phyloP scores from a whole-genome alignment of 164 flowering plant genomes.

The Taxillus chinensis region DNA sequence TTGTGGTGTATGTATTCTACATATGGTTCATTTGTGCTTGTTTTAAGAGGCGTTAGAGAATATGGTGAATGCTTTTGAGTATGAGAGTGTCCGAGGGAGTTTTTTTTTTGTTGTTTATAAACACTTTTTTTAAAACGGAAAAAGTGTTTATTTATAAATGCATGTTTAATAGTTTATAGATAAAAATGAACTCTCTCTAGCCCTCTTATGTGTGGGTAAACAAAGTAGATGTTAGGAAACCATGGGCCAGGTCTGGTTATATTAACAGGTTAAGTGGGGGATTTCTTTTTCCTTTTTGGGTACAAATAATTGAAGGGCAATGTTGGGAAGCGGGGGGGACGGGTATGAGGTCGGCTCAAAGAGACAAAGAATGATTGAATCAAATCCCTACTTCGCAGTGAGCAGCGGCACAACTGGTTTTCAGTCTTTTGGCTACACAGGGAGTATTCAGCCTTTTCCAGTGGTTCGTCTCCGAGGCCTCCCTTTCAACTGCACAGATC shows the following conservation, averaged over 20 bases:
- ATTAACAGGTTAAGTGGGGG: slow-evolving; percentile 92
- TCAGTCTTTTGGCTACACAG: slow-evolving; percentile 30
- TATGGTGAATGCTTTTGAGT: too few relatives aligned
- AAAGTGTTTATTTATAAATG: too few relatives aligned
- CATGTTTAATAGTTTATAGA: too few relatives aligned
- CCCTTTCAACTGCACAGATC: slow-evolving; percentile 78
- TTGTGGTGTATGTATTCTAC: too few relatives aligned
- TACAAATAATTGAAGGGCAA: slow-evolving; percentile 59
- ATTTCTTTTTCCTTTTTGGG: slow-evolving; percentile 45
- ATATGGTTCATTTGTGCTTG: too few relatives aligned
- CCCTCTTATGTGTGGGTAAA: slow-evolving; percentile 3
- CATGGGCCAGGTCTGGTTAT: slow-evolving; percentile 83
- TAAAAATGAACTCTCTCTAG: too few relatives aligned
- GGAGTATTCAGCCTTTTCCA: slow-evolving; percentile 52
- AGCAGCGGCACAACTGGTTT: slow-evolving; percentile 34
- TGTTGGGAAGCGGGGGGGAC: slow-evolving; percentile 87
- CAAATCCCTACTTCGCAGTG: slow-evolving; percentile 94
- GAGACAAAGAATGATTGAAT: slow-evolving; percentile 80
- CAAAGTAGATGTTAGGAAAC: slow-evolving; percentile 29
- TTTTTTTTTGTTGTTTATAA: too few relatives aligned
- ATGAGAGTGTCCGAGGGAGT: too few relatives aligned
- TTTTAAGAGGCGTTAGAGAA: too few relatives aligned
- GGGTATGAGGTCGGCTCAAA: slow-evolving; percentile 85
- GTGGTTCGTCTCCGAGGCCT: slow-evolving; percentile 89
- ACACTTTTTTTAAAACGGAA: too few relatives aligned